Conservation (phyloP, 176 grass and related monocot genomes). For the Avena sativa region DNA sequence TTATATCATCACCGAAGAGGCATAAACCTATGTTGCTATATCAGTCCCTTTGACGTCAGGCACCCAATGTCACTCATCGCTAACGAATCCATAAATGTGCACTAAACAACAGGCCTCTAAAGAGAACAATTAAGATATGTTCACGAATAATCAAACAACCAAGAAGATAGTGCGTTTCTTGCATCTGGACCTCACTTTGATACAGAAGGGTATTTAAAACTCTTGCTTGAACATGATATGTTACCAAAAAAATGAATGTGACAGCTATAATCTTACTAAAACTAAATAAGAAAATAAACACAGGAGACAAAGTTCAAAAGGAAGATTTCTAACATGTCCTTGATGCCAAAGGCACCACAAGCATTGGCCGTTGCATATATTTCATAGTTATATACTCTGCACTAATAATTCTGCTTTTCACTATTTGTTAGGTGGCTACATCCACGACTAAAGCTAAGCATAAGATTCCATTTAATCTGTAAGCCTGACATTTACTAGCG, state of each 20-base stretch:
- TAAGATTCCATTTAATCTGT: conserved; percentile 30
- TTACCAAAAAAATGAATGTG: conserved; percentile 7
- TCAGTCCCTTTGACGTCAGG: neutral
- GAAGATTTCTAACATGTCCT: conserved; percentile 17
- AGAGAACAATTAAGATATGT: conserved; percentile 38
- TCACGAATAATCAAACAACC: conserved; percentile 23
- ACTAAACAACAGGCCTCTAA: neutral
- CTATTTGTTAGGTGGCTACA: conserved; percentile 32
- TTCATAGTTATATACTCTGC: neutral
- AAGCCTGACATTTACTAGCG: conserved; percentile 28
- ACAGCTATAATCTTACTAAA: conserved; percentile 22
- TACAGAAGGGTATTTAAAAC: neutral
- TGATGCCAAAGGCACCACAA: conserved; percentile 50
- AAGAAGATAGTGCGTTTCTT: conserved; percentile 6
- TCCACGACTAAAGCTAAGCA: conserved; percentile 33
- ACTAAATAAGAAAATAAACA: conserved; percentile 31
- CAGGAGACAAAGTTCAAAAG: neutral
- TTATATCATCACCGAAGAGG: conserved; percentile 27
- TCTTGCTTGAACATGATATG: conserved; percentile 33
- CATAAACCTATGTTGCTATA: neutral
- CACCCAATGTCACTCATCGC: neutral
- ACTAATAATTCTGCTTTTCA: conserved; percentile 24
- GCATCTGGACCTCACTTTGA: conserved; percentile 29
- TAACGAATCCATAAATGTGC: conserved; percentile 1
- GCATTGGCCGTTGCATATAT: conserved; percentile 25